Evolutionary conservation across 2,329 filamentous ascomycete genomes (phyloP).

Genomic region (Trichophyton equinum): DNA sequence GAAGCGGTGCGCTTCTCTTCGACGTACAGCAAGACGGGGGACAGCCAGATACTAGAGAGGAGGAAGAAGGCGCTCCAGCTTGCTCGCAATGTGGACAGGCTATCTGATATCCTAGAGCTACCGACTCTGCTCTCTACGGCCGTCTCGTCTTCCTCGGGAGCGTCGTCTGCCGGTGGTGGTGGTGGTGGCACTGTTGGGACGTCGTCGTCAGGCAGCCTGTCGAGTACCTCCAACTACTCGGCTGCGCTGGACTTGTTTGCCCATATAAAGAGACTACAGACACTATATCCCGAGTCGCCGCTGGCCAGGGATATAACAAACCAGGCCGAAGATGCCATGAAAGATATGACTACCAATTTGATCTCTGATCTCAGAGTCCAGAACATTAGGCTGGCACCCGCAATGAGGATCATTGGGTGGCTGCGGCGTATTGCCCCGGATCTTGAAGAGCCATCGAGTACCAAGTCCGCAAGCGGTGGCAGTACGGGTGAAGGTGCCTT

Average conservation of each 20-base stretch:
- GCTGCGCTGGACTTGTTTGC: constrained; percentile 81
- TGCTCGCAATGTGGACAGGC: constrained; percentile 72
- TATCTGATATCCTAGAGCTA: constrained; percentile 83
- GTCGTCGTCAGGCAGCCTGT: constrained; percentile 19
- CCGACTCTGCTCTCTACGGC: constrained; percentile 74
- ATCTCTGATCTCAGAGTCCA: constrained; percentile 64
- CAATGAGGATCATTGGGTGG: constrained; percentile 85
- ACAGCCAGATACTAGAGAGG: constrained; percentile 56
- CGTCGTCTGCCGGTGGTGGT: constrained; percentile 18
- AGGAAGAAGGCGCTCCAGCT: constrained; percentile 71
- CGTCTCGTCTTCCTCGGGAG: constrained; percentile 31
- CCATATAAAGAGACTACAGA: constrained; percentile 79
- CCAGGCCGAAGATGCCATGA: constrained; percentile 79
- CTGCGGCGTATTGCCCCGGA: constrained; percentile 77
- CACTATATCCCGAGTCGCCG: constrained; percentile 66
- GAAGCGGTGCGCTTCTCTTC: constrained; percentile 69
- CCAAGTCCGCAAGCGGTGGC: constrained; percentile 12
- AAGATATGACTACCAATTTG: constrained; percentile 73
- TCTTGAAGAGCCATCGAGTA: constrained; percentile 40
- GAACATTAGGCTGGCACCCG: constrained; percentile 73
- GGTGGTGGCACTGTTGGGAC: neutral
- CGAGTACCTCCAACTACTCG: constrained; percentile 59
- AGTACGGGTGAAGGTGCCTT: constrained; percentile 50
- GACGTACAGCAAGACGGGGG: constrained; percentile 63
- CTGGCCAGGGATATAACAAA: constrained; percentile 59